Evolutionary conservation across 257 asterid species (phyloP).

Genomic region (Solanum clarkiae): DNA sequence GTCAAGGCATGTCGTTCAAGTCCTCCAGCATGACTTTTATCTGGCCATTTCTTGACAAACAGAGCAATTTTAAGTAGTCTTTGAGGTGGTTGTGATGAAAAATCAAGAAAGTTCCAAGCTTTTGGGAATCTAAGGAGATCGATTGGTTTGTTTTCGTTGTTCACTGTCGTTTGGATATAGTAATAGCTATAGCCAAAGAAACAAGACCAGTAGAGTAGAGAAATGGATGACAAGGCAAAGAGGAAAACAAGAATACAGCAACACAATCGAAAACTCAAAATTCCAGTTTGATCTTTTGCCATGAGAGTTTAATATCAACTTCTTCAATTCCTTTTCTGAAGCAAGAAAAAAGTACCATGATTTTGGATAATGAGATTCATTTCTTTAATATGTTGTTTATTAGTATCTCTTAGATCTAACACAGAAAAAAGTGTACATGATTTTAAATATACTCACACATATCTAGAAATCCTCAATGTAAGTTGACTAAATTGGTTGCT

Average conservation of each 20-base stretch:
- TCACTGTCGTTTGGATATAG: neutral
- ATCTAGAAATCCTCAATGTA: neutral
- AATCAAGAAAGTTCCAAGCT: constrained; percentile 51
- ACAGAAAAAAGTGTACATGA: neutral
- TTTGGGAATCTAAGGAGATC: constrained; percentile 31
- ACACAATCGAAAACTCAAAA: neutral
- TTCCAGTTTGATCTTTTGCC: constrained; percentile 21
- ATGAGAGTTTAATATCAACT: neutral
- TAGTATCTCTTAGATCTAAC: neutral
- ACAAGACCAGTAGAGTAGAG: constrained; percentile 26
- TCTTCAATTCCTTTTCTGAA: neutral
- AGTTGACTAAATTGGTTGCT: neutral
- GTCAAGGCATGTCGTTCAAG: constrained; percentile 53
- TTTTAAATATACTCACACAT: neutral
- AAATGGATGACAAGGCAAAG: constrained; percentile 28
- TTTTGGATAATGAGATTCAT: neutral
- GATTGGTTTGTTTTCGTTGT: neutral
- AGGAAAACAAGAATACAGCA: constrained; percentile 12
- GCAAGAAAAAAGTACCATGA: neutral
- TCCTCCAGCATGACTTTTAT: constrained; percentile 43
- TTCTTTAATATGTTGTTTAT: neutral
- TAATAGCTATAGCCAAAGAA: neutral
- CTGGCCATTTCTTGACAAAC: constrained; percentile 75
- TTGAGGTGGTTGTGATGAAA: constrained; percentile 24
- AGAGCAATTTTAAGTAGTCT: constrained; percentile 45